phyloP scores from a whole-genome alignment of 192 early-diverging fungal genomes.

The Hyaloraphidium curvatum region DNA sequence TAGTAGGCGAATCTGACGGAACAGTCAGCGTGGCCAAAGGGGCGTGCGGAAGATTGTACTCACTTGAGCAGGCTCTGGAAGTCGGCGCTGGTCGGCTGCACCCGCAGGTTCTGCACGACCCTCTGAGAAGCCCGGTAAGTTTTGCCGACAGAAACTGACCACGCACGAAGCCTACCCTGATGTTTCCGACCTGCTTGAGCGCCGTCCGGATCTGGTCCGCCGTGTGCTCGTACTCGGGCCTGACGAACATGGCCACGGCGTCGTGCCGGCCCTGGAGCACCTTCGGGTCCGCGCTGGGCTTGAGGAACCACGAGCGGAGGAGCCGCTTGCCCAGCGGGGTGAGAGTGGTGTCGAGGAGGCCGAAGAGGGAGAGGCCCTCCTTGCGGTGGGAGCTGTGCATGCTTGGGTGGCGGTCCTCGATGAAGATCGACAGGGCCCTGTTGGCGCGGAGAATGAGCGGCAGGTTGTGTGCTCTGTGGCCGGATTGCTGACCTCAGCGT shows the following conservation, averaged over 20 bases:
- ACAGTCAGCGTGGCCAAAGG: no score
- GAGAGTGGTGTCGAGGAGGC: constrained; percentile 37
- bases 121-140: no score
- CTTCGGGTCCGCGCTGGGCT: constrained; percentile 29
- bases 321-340: constrained; percentile 33
- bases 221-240: constrained; percentile 17
- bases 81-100: background rate
- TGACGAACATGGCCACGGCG: constrained; percentile 29
- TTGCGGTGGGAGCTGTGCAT: constrained; percentile 45
- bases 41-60: background rate
- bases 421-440: constrained; percentile 66
- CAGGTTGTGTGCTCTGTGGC: background rate
- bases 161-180: constrained; percentile 10
- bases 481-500: constrained; percentile 22
- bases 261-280: constrained; percentile 30
- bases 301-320: constrained; percentile 45
- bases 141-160: no score
- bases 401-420: constrained; percentile 57
- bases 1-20: constrained; percentile 43
- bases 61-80: background rate
- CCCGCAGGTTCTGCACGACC: background rate
- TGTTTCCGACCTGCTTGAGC: constrained; percentile 18
- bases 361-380: constrained; percentile 55
- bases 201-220: constrained; percentile 18
- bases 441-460: no score